Percentiles rank a stretch among this genome's conserved stretches.
Evolutionary conservation across 2,329 filamentous ascomycete species (phyloP).

Genomic region (Hysterium pulicare): DNA sequence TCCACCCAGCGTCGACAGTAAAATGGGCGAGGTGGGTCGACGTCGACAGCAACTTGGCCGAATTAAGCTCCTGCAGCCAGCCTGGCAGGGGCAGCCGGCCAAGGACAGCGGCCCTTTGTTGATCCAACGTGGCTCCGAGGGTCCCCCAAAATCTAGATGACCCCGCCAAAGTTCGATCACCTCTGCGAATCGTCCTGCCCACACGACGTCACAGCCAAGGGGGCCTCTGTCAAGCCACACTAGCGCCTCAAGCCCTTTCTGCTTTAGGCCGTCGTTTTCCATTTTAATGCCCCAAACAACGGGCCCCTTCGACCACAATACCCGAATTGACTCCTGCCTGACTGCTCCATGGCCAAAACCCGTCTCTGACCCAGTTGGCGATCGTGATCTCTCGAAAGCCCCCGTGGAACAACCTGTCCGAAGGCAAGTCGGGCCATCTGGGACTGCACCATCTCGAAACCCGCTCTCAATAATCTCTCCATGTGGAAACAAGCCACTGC

Average conservation of each 20-base stretch:
- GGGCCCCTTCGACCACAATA: neutral
- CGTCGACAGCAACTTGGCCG: neutral
- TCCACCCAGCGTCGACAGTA: neutral
- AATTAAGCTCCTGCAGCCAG: neutral
- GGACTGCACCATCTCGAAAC: neutral
- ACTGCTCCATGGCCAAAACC: neutral
- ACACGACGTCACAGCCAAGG: conserved; percentile 1
- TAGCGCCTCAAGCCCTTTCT: neutral
- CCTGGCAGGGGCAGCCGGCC: neutral
- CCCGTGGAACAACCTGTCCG: neutral
- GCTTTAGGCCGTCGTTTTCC: neutral
- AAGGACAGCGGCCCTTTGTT: neutral
- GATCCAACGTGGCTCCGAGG: conserved; percentile 1
- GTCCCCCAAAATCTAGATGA: neutral
- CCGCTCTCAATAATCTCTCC: no score
- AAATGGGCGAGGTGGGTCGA: neutral
- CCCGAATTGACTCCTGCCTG: neutral
- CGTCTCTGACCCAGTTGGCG: neutral
- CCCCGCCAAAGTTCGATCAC: conserved; percentile 3
- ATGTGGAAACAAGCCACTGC: no score
- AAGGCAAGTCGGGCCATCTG: neutral
- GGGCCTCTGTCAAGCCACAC: neutral
- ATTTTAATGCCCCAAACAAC: no score
- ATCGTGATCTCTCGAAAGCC: neutral
- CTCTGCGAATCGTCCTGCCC: neutral